A percentile compares a stretch with the other conserved stretches of the same genome.
phyloP scores from a whole-genome alignment of 192 early-diverging fungal species.

The Backusella morwellensis region DNA sequence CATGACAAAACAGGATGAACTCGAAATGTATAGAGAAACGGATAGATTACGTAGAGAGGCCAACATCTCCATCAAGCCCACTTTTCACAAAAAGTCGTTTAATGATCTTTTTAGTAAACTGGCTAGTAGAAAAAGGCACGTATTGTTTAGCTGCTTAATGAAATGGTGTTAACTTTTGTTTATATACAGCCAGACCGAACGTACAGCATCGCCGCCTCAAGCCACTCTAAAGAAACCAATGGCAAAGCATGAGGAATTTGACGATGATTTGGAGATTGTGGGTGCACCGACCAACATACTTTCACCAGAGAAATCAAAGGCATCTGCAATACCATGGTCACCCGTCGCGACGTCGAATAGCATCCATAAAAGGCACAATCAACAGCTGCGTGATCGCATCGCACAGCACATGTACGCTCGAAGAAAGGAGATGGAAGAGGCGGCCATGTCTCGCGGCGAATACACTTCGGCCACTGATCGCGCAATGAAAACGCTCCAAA shows the following conservation, averaged over 20 bases:
- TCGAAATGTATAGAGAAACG: conserved; percentile 15
- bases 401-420: conserved; percentile 13
- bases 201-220: not conserved
- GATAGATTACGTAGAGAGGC: not conserved
- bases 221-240: not conserved
- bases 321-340: not conserved
- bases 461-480: conserved; percentile 14
- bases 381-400: conserved; percentile 14
- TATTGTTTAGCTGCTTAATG: not conserved
- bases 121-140: not conserved
- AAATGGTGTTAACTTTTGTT: not conserved
- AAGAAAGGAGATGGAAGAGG: conserved; percentile 21
- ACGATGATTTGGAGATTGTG: conserved; percentile 33
- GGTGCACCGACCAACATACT: conserved; percentile 5
- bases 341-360: not conserved
- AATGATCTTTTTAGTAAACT: not conserved
- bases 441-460: not conserved
- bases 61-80: conserved; percentile 1
- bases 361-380: conserved; percentile 17
- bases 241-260: not conserved
- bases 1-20: not conserved
- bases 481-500: conserved; percentile 8
- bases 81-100: conserved; percentile 9
- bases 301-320: not conserved
- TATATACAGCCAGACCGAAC: not conserved